These are phyloP conservation scores for Pseudoturritis turrita DNA, from an alignment of 345 rosid genomes.

Conservation along the genomic window DNA sequence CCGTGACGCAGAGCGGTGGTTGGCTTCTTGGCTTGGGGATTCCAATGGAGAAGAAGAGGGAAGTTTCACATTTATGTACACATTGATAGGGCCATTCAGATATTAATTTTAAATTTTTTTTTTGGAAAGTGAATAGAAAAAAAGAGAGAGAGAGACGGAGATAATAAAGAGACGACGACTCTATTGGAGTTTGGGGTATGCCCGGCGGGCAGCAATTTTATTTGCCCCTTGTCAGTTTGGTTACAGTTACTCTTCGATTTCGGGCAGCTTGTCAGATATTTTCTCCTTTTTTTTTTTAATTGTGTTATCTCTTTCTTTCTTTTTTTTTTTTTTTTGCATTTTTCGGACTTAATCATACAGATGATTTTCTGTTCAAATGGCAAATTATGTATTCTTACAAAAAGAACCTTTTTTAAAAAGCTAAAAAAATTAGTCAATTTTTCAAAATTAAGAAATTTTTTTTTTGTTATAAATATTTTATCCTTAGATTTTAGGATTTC, in stretches of 20 bases:
- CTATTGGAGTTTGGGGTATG: conserved; percentile 43
- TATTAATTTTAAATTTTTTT: conserved; percentile 4
- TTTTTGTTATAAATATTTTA: no score
- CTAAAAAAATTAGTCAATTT: no score
- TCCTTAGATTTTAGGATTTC: no score
- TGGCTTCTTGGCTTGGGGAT: background rate
- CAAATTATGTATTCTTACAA: no score
- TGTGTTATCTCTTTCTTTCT: background rate
- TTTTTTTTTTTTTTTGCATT: no score
- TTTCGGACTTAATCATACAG: background rate
- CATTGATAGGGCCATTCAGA: conserved; percentile 14
- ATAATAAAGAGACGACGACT: conserved; percentile 24
- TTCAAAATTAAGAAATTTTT: no score
- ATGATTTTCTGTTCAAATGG: no score
- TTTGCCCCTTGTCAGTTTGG: conserved; percentile 25
- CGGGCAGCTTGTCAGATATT: conserved; percentile 40
- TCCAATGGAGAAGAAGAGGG: conserved; percentile 29
- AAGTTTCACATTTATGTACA: conserved; percentile 40
- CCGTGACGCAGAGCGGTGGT: conserved; percentile 37
- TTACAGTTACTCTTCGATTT: conserved; percentile 17
- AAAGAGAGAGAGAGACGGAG: background rate
- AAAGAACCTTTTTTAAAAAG: no score
- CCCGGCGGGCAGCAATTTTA: conserved; percentile 37
- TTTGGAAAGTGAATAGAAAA: background rate
- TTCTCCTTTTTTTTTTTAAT: background rate